Evolutionary conservation across 179 eudicot species (phyloP).

Genomic region (Silene coronaria): DNA sequence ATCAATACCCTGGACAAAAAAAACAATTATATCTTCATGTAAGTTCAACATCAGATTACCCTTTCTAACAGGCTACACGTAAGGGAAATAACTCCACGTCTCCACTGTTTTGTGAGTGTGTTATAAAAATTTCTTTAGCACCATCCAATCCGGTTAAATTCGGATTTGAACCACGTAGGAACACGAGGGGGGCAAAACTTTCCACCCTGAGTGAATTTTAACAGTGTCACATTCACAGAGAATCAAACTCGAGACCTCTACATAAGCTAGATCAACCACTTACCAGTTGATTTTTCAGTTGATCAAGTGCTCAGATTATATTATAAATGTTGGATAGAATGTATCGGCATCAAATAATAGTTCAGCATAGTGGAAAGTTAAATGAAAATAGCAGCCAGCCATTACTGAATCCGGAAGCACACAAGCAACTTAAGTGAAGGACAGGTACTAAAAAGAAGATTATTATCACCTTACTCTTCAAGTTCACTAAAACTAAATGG

Average conservation of each 20-base stretch:
- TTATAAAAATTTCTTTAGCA: neutral
- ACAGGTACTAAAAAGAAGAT: conserved; percentile 3
- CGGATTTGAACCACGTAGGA: neutral
- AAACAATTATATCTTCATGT: conserved; percentile 12
- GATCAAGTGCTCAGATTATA: neutral
- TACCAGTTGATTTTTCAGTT: neutral
- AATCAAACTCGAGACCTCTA: neutral
- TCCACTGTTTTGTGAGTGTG: neutral
- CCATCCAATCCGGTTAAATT: neutral
- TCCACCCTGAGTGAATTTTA: neutral
- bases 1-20: conserved; percentile 71
- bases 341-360: neutral
- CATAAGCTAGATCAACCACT: neutral
- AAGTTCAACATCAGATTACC: neutral
- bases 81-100: neutral
- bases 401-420: neutral
- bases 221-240: neutral
- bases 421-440: neutral
- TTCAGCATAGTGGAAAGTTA: neutral
- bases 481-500: conserved; percentile 83
- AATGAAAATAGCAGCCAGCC: neutral
- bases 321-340: neutral
- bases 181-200: neutral
- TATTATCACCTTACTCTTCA: conserved; percentile 72
- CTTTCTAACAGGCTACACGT: neutral